Conservation (phyloP, 2,329 filamentous ascomycete genomes). For the Beauveria scarabaeidicola region DNA sequence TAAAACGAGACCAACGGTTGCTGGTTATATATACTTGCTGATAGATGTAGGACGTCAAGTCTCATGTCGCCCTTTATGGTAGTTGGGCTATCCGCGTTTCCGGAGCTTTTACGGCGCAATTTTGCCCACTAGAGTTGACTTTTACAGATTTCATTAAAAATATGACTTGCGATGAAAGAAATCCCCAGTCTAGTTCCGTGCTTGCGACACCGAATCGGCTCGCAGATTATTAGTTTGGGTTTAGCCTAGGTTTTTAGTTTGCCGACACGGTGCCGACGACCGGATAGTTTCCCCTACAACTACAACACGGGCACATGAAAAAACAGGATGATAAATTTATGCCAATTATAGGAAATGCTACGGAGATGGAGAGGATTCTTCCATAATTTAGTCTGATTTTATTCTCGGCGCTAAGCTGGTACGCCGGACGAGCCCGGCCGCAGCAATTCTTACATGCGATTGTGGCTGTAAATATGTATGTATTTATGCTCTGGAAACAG, state of each 20-base stretch:
- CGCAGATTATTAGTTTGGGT: neutral
- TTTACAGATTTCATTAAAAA: too few relatives aligned
- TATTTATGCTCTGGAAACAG: constrained; percentile 41
- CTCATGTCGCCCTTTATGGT: neutral
- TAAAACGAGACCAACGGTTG: neutral
- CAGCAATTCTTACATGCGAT: too few relatives aligned
- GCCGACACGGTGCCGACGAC: constrained; percentile 2
- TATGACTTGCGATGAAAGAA: neutral
- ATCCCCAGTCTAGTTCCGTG: neutral
- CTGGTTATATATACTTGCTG: neutral
- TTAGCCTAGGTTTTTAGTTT: neutral
- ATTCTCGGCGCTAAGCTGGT: neutral
- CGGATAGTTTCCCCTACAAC: too few relatives aligned
- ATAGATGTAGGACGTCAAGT: neutral
- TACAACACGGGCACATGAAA: neutral
- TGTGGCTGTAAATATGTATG: too few relatives aligned
- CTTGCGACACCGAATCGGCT: neutral
- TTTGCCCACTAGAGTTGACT: neutral
- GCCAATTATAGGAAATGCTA: neutral
- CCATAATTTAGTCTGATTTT: neutral
- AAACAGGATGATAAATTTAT: neutral
- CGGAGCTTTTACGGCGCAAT: neutral
- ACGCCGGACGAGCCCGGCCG: neutral
- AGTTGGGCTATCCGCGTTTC: neutral
- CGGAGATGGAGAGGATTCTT: neutral